Evolutionary conservation across 441 rosid genomes (phyloP).

Genomic region (Mallotus japonicus): DNA sequence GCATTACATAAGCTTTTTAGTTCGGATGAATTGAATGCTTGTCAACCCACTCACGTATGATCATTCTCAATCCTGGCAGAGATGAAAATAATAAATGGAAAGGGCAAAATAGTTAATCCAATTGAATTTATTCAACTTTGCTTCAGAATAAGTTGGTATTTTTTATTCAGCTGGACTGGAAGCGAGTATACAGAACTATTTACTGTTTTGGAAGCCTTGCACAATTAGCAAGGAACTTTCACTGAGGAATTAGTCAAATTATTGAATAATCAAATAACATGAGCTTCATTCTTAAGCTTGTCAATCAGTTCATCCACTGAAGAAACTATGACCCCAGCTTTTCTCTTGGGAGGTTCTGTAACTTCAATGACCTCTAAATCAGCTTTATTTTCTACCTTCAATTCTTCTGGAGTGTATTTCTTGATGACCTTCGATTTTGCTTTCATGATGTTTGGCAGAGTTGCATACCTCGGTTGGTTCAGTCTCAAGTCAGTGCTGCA

Average conservation of each 20-base stretch:
- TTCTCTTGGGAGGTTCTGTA: conserved; percentile 75
- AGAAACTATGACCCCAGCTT: conserved; percentile 63
- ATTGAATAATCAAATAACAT: conserved; percentile 41
- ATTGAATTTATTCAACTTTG: not conserved
- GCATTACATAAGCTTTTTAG: too few species aligned
- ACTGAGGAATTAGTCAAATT: conserved; percentile 1
- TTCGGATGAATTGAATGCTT: too few species aligned
- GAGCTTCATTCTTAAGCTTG: conserved; percentile 81
- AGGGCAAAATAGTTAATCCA: not conserved
- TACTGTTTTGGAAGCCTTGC: not conserved
- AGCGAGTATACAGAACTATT: not conserved
- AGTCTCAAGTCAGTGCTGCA: conserved; percentile 88
- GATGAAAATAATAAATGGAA: not conserved
- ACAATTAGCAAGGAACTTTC: not conserved
- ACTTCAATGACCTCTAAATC: conserved; percentile 73
- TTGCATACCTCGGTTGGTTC: conserved; percentile 92
- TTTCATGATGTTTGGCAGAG: conserved; percentile 95
- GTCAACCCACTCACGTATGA: too few species aligned
- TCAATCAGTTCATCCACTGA: conserved; percentile 77
- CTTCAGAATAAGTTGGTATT: not conserved
- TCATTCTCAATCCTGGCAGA: too few species aligned
- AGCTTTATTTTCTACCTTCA: conserved; percentile 57
- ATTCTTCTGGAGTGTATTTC: conserved; percentile 63
- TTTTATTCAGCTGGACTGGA: conserved; percentile 3
- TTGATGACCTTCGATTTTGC: conserved; percentile 81